Percentiles rank a stretch among this genome's conserved stretches.
Conservation (phyloP, 148 eudicot species). For the Dysphania ambrosioides region DNA sequence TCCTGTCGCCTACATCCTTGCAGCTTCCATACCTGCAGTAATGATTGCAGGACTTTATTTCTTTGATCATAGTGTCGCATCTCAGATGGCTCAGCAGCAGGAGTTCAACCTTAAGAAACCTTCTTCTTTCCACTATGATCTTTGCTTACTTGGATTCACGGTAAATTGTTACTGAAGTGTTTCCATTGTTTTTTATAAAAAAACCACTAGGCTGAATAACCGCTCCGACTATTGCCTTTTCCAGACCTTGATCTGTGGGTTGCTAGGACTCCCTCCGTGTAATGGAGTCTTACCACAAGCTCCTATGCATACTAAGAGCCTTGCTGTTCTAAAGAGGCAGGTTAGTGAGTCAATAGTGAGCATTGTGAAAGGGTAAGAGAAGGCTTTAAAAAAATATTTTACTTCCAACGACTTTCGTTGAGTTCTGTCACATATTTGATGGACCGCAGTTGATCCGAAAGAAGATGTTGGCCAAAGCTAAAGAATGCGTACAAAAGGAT, state of each 20-base stretch:
- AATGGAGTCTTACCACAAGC: constrained; percentile 90
- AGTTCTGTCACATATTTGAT: constrained; percentile 1
- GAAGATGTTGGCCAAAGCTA: constrained; percentile 76
- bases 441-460: constrained; percentile 54
- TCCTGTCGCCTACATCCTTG: constrained; percentile 55
- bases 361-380: neutral
- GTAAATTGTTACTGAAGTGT: constrained; percentile 30
- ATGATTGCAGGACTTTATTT: constrained; percentile 93
- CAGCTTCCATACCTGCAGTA: constrained; percentile 75
- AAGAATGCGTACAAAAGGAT: constrained; percentile 60
- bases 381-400: neutral
- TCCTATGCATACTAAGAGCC: constrained; percentile 91
- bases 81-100: constrained; percentile 89
- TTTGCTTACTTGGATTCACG: constrained; percentile 74
- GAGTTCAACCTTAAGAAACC: constrained; percentile 91
- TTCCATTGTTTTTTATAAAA: neutral
- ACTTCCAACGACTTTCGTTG: neutral
- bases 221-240: neutral
- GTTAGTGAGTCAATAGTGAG: constrained; percentile 51
- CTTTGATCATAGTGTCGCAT: constrained; percentile 92
- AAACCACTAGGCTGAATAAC: neutral
- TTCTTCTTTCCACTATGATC: constrained; percentile 74
- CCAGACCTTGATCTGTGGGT: constrained; percentile 76
- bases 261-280: constrained; percentile 82
- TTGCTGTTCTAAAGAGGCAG: constrained; percentile 75